phyloP scores from a whole-genome alignment of 2,329 filamentous ascomycete species.

The Colletotrichum sojae region DNA sequence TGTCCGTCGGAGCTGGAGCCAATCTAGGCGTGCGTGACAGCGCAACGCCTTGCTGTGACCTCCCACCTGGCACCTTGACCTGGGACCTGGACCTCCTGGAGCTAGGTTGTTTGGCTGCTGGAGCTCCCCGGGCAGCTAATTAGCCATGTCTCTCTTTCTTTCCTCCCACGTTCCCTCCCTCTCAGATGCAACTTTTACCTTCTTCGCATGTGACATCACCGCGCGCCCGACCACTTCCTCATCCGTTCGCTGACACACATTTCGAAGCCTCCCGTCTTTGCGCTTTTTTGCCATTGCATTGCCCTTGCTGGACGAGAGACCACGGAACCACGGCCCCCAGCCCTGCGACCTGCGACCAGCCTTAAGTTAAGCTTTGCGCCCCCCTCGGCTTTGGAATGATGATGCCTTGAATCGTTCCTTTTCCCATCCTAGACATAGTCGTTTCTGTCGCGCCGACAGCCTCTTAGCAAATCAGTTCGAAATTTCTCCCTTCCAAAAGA shows the following conservation, averaged over 20 bases:
- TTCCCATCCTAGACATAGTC: conserved; percentile 33
- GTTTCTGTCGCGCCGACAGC: conserved; percentile 34
- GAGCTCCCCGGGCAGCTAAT: conserved; percentile 18
- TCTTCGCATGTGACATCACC: conserved; percentile 41
- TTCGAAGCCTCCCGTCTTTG: conserved; percentile 5
- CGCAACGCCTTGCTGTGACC: conserved; percentile 3
- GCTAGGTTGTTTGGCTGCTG: conserved; percentile 13
- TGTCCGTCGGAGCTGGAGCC: background rate
- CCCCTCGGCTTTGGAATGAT: conserved; percentile 20
- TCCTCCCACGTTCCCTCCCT: background rate
- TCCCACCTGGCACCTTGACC: background rate
- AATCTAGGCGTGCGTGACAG: conserved; percentile 5
- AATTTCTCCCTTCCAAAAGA: conserved; percentile 46
- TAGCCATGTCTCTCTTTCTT: background rate
- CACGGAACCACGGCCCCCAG: background rate
- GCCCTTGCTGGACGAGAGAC: conserved; percentile 4
- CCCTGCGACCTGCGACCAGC: background rate
- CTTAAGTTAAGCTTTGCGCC: conserved; percentile 34
- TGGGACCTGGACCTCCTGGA: conserved; percentile 23
- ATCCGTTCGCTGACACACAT: conserved; percentile 34
- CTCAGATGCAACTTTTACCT: conserved; percentile 25
- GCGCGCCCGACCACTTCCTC: conserved; percentile 31
- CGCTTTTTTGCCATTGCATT: background rate
- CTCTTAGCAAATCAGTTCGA: conserved; percentile 22
- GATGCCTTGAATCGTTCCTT: conserved; percentile 33